phyloP scores from a whole-genome alignment of 176 grass and related monocot species.

The Areca catechu region DNA sequence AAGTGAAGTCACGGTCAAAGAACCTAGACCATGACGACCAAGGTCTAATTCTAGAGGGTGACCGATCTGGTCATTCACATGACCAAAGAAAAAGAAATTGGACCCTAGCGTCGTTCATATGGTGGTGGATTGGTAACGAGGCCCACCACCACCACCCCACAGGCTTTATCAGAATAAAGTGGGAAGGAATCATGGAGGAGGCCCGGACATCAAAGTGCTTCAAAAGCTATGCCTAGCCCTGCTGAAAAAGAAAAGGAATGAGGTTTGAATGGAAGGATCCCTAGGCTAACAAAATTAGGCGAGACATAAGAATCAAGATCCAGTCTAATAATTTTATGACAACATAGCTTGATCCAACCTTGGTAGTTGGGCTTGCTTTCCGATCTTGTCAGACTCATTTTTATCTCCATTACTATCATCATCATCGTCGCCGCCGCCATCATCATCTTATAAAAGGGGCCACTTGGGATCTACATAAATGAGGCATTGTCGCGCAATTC shows the following conservation, averaged over 20 bases:
- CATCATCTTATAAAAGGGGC: neutral
- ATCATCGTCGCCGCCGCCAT: neutral
- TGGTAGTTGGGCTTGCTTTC: neutral
- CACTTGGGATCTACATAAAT: too few relatives aligned
- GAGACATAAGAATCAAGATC: neutral
- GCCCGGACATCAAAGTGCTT: neutral
- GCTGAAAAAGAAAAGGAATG: too few relatives aligned
- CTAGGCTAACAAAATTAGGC: neutral
- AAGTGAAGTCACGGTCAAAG: too few relatives aligned
- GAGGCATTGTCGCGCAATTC: too few relatives aligned
- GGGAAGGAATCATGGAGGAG: constrained; percentile 1
- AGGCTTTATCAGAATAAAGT: constrained; percentile 5
- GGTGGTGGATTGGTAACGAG: too few relatives aligned
- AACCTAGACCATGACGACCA: too few relatives aligned
- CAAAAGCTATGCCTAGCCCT: too few relatives aligned
- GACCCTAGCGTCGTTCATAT: too few relatives aligned
- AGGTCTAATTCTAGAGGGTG: too few relatives aligned
- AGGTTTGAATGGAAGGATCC: neutral
- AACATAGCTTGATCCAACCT: neutral
- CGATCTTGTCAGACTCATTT: neutral
- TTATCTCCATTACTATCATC: neutral
- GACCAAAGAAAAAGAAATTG: too few relatives aligned
- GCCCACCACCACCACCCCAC: neutral
- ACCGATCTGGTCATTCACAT: too few relatives aligned
- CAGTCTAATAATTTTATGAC: neutral